Conservation (phyloP, 2,329 filamentous ascomycete species). For the Fusarium sp. region DNA sequence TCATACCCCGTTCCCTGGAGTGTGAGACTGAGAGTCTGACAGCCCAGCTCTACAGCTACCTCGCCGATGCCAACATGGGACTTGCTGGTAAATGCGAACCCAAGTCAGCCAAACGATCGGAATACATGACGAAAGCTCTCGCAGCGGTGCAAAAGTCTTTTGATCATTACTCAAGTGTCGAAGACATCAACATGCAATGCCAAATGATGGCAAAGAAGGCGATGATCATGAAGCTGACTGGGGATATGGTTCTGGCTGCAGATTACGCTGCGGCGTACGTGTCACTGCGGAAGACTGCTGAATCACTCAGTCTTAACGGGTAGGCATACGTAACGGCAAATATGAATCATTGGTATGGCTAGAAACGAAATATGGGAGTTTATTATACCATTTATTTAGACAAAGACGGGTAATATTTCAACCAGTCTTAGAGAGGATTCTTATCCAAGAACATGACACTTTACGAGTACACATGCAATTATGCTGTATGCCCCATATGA, state of each 20-base stretch:
- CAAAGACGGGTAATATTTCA: background rate
- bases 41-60: constrained; percentile 73
- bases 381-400: constrained; percentile 31
- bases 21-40: constrained; percentile 70
- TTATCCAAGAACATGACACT: constrained; percentile 3
- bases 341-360: background rate
- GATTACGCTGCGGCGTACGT: constrained; percentile 74
- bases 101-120: constrained; percentile 59
- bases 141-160: constrained; percentile 72
- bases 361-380: constrained; percentile 1
- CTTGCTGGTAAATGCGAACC: constrained; percentile 67
- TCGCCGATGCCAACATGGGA: constrained; percentile 84
- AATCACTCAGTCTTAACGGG: constrained; percentile 43
- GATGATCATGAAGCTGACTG: constrained; percentile 76
- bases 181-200: constrained; percentile 74
- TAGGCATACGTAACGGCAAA: constrained; percentile 12
- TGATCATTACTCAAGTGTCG: constrained; percentile 71
- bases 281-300: constrained; percentile 59
- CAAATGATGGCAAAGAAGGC: constrained; percentile 87
- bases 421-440: background rate
- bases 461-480: constrained; percentile 12
- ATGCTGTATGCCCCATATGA: background rate
- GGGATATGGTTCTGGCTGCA: constrained; percentile 71
- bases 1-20: constrained; percentile 82
- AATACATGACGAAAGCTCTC: constrained; percentile 68